Evolutionary conservation across 2,329 filamentous ascomycete genomes (phyloP).

Genomic region (Neoscytalidium dimidiatum): DNA sequence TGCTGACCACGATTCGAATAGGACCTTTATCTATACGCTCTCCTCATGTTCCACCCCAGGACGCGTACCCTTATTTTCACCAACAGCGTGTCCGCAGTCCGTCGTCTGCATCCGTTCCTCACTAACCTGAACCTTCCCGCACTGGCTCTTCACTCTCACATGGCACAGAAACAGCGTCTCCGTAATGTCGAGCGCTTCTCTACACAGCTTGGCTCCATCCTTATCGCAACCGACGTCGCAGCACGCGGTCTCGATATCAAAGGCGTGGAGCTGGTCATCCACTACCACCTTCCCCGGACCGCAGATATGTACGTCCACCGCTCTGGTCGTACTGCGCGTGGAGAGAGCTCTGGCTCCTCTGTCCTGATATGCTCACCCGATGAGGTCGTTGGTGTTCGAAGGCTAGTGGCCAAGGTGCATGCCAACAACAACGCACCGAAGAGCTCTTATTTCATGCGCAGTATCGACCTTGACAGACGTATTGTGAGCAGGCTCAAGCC

Average conservation of each 20-base stretch:
- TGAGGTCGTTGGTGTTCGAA: conserved; percentile 80
- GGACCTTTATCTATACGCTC: conserved; percentile 90
- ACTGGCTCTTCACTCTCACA: conserved; percentile 83
- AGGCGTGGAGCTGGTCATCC: conserved; percentile 82
- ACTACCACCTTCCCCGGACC: conserved; percentile 91
- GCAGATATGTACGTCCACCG: conserved; percentile 95
- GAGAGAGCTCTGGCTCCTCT: conserved; percentile 73
- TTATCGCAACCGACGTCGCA: conserved; percentile 91
- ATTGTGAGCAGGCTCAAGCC: conserved; percentile 75
- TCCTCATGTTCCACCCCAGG: conserved; percentile 79
- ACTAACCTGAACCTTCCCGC: conserved; percentile 78
- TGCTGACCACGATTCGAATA: conserved; percentile 36
- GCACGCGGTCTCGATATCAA: conserved; percentile 93
- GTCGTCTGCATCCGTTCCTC: conserved; percentile 80
- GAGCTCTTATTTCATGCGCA: conserved; percentile 69
- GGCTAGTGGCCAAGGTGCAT: conserved; percentile 87
- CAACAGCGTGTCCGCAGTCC: conserved; percentile 92
- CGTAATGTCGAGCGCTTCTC: conserved; percentile 89
- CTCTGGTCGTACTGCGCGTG: conserved; percentile 90
- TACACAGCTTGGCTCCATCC: conserved; percentile 63
- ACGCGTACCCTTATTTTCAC: conserved; percentile 87
- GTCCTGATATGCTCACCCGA: conserved; percentile 89
- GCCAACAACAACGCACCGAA: conserved; percentile 53
- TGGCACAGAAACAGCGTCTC: conserved; percentile 94
- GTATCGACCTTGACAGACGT: conserved; percentile 79